A percentile compares a stretch with the other conserved stretches of the same genome.
These are phyloP conservation scores for Wallacemonas collosoma DNA, from an alignment of 208 protist genomes.

Conservation along the genomic window DNA sequence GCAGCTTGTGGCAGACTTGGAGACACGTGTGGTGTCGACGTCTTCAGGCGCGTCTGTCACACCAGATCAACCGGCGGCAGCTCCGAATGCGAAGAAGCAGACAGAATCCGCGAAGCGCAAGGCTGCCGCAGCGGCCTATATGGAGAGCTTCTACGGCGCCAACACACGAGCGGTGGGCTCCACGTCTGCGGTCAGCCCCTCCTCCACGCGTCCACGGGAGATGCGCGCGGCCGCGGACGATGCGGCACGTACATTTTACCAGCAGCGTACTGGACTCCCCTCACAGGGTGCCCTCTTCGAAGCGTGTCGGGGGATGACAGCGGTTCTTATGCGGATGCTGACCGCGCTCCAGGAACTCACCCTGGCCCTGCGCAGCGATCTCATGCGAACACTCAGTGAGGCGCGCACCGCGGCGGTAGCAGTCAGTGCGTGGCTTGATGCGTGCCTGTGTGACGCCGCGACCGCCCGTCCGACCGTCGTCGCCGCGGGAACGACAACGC, in stretches of 20 bases:
- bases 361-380: slow-evolving; percentile 44
- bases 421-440: slow-evolving; percentile 13
- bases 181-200: too few relatives aligned
- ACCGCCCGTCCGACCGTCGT: neutral
- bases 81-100: neutral
- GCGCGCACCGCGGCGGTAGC: slow-evolving; percentile 14
- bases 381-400: slow-evolving; percentile 26
- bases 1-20: slow-evolving; percentile 23
- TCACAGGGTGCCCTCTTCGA: slow-evolving; percentile 23
- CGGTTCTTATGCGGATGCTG: slow-evolving; percentile 52
- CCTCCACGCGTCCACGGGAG: too few relatives aligned
- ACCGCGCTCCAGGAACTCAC: slow-evolving; percentile 58
- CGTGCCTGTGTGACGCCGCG: neutral
- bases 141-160: slow-evolving; percentile 15
- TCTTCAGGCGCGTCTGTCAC: neutral
- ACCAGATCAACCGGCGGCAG: neutral
- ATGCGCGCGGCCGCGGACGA: neutral
- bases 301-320: slow-evolving; percentile 43
- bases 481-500: neutral
- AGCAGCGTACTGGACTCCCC: neutral
- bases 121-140: slow-evolving; percentile 12
- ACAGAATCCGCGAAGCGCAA: slow-evolving; percentile 10
- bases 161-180: neutral
- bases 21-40: slow-evolving; percentile 3
- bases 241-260: neutral